Conservation (phyloP, 2,329 filamentous ascomycete genomes). For the Colletotrichum godetiae region DNA sequence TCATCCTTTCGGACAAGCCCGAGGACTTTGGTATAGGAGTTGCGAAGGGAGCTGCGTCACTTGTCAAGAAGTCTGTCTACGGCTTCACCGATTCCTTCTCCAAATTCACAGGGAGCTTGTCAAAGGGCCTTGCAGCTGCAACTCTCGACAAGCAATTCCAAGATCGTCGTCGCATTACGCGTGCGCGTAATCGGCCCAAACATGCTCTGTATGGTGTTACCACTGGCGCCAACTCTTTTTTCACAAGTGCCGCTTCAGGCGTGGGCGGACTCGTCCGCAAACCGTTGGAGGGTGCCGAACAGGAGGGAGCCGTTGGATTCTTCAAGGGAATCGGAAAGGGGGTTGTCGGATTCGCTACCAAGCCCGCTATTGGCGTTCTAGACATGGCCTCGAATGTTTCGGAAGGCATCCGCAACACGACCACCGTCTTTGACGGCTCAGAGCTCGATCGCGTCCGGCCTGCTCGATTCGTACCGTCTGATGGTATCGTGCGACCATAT, state of each 20-base stretch:
- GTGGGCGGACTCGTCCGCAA: slow-evolving; percentile 94
- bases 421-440: slow-evolving; percentile 95
- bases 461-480: slow-evolving; percentile 89
- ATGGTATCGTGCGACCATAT: slow-evolving; percentile 95
- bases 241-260: slow-evolving; percentile 91
- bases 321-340: slow-evolving; percentile 98
- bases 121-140: slow-evolving; percentile 93
- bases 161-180: slow-evolving; percentile 92
- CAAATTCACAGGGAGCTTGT: slow-evolving; percentile 96
- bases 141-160: slow-evolving; percentile 99
- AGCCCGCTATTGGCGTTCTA: slow-evolving; percentile 95
- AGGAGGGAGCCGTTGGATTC: slow-evolving; percentile 93
- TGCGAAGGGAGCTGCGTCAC: slow-evolving; percentile 94
- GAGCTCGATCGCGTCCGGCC: slow-evolving; percentile 95
- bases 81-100: slow-evolving; percentile 97
- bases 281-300: slow-evolving; percentile 93
- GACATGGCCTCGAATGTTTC: slow-evolving; percentile 97
- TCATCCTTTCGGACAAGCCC: slow-evolving; percentile 95
- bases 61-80: slow-evolving; percentile 98
- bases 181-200: slow-evolving; percentile 93
- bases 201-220: slow-evolving; percentile 97
- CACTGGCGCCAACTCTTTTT: slow-evolving; percentile 93
- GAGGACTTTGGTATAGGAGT: slow-evolving; percentile 96
- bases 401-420: slow-evolving; percentile 98
- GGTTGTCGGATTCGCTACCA: slow-evolving; percentile 92